A percentile compares a stretch with the other conserved stretches of the same genome.
phyloP scores from a whole-genome alignment of 192 early-diverging fungal species.

The Linderina pennispora region DNA sequence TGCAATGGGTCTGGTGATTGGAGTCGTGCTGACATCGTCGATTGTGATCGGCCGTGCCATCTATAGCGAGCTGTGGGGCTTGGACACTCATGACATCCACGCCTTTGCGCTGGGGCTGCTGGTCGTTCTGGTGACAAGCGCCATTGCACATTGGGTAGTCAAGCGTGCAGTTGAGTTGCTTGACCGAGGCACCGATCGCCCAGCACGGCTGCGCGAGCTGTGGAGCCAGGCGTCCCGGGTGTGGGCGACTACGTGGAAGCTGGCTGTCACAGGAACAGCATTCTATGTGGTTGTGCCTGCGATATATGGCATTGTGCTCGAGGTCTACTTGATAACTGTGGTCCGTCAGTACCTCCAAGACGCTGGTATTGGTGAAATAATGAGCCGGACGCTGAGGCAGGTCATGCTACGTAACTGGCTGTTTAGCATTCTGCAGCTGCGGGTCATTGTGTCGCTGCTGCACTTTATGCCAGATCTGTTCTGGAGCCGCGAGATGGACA shows the following conservation, averaged over 20 bases:
- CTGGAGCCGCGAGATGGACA: constrained; percentile 10
- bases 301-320: constrained; percentile 23
- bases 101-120: constrained; percentile 66
- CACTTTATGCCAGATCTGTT: constrained; percentile 18
- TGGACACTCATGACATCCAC: constrained; percentile 72
- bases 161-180: background rate
- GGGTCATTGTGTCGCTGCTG: constrained; percentile 18
- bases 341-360: constrained; percentile 11
- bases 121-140: constrained; percentile 32
- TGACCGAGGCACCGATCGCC: constrained; percentile 2
- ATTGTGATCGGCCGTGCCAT: constrained; percentile 45
- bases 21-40: constrained; percentile 45
- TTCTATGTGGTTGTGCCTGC: constrained; percentile 27
- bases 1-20: constrained; percentile 30
- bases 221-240: constrained; percentile 5
- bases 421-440: constrained; percentile 29
- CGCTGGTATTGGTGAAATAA: background rate
- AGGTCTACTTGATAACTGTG: constrained; percentile 32
- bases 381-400: constrained; percentile 13
- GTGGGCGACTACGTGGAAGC: constrained; percentile 10
- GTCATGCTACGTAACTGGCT: constrained; percentile 32
- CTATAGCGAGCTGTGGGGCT: constrained; percentile 11
- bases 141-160: constrained; percentile 9
- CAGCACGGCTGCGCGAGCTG: constrained; percentile 4
- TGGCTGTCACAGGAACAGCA: constrained; percentile 2